These are phyloP conservation scores for Neonectria hederae DNA, from an alignment of 2,329 filamentous ascomycete genomes.

Conservation along the genomic window DNA sequence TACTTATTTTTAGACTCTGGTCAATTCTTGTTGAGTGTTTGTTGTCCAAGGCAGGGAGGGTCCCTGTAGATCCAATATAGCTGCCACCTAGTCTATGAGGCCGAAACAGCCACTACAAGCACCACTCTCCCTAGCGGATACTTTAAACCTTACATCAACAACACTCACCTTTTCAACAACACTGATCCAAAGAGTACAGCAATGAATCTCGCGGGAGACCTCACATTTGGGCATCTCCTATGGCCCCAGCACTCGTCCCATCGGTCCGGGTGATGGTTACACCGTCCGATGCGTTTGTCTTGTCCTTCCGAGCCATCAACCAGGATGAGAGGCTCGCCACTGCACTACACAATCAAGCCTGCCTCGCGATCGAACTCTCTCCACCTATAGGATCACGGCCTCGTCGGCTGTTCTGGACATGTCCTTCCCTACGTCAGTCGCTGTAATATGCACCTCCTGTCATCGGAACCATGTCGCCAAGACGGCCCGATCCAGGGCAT, in stretches of 20 bases:
- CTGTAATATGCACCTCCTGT: not conserved
- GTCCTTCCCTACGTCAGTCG: not conserved
- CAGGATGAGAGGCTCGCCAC: not conserved
- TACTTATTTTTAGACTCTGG: no score
- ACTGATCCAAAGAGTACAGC: not conserved
- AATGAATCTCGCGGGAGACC: not conserved
- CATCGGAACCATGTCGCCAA: constrained; percentile 3
- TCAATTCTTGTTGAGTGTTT: not conserved
- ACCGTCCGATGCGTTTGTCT: not conserved
- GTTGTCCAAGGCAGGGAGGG: not conserved
- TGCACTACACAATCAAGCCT: not conserved
- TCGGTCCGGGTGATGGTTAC: not conserved
- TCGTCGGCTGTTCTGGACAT: not conserved
- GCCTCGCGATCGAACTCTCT: not conserved
- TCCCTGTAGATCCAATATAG: not conserved
- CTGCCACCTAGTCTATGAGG: not conserved
- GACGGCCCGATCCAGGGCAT: constrained; percentile 6
- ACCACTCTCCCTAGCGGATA: not conserved
- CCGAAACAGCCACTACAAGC: not conserved
- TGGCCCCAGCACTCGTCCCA: not conserved
- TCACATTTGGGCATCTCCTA: not conserved
- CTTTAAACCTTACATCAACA: not conserved
- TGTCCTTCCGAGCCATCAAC: not conserved
- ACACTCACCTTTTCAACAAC: not conserved
- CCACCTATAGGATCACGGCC: not conserved